Conservation (phyloP, 2,329 filamentous ascomycete genomes). For the Epichloe festucae region DNA sequence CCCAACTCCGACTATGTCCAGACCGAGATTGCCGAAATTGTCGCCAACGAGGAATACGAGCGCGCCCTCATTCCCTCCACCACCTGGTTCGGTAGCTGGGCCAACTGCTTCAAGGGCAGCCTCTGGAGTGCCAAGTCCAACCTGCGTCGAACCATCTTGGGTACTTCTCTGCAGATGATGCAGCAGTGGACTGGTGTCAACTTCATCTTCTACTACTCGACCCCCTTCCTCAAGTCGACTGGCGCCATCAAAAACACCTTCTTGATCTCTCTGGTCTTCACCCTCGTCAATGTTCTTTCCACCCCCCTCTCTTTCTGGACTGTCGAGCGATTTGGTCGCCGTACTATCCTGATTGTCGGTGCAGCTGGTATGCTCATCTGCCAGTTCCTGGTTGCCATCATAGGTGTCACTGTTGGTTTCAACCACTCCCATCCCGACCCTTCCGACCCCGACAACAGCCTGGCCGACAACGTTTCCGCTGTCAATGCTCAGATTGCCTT, state of each 20-base stretch:
- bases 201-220: constrained; percentile 84
- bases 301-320: constrained; percentile 82
- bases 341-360: constrained; percentile 65
- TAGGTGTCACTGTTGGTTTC: constrained; percentile 50
- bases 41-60: constrained; percentile 85
- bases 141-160: constrained; percentile 57
- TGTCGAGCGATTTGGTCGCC: constrained; percentile 71
- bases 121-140: constrained; percentile 51
- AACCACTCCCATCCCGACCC: constrained; percentile 35
- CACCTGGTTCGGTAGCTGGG: constrained; percentile 57
- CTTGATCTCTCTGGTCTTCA: constrained; percentile 75
- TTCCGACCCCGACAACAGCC: constrained; percentile 22
- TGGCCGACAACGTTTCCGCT: constrained; percentile 41
- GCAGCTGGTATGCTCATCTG: constrained; percentile 73
- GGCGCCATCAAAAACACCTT: constrained; percentile 67
- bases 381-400: constrained; percentile 75
- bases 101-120: constrained; percentile 52
- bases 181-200: constrained; percentile 81
- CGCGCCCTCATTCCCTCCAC: constrained; percentile 50
- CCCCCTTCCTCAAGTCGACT: constrained; percentile 68
- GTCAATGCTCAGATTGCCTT: constrained; percentile 68
- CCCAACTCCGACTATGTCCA: constrained; percentile 61
- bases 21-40: constrained; percentile 72
- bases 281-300: constrained; percentile 74
- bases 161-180: constrained; percentile 68